phyloP scores from a whole-genome alignment of 805 yeast species.

The Tetrapisispora namnaoensis region DNA sequence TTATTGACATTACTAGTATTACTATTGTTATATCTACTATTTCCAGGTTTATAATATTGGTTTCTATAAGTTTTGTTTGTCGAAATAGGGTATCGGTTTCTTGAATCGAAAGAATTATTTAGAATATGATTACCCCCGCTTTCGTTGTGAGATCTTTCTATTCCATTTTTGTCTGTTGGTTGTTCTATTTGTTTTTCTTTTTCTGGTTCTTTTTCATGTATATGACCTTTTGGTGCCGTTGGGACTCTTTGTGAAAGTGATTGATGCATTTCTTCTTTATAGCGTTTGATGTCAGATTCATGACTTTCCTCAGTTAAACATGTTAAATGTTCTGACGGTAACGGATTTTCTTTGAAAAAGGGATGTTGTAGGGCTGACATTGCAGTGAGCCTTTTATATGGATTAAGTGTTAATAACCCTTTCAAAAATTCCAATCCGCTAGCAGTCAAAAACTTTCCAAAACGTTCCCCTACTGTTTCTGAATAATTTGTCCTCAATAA shows the following conservation, averaged over 20 bases:
- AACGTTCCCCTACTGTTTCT: constrained; percentile 42
- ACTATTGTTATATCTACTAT: background rate
- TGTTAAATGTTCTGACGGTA: constrained; percentile 47
- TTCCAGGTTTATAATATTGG: background rate
- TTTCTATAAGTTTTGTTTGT: background rate
- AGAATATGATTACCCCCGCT: background rate
- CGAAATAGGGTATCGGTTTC: background rate
- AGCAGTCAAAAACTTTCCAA: constrained; percentile 31
- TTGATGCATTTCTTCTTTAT: constrained; percentile 35
- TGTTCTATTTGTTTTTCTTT: background rate
- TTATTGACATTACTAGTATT: background rate
- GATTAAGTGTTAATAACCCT: constrained; percentile 60
- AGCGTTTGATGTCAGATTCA: constrained; percentile 66
- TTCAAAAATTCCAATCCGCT: constrained; percentile 48
- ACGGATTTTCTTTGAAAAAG: constrained; percentile 60
- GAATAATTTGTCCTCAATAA: constrained; percentile 26
- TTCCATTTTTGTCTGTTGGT: background rate
- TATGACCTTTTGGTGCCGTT: constrained; percentile 27
- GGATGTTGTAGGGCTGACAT: constrained; percentile 60
- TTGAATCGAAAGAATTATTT: background rate
- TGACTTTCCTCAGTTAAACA: constrained; percentile 79
- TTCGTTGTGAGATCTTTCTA: background rate
- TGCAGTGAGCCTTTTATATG: constrained; percentile 67
- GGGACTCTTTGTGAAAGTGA: constrained; percentile 28
- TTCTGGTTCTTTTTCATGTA: constrained; percentile 2